Conservation (phyloP, 2,329 filamentous ascomycete genomes). For the Colletotrichum liaoningense region DNA sequence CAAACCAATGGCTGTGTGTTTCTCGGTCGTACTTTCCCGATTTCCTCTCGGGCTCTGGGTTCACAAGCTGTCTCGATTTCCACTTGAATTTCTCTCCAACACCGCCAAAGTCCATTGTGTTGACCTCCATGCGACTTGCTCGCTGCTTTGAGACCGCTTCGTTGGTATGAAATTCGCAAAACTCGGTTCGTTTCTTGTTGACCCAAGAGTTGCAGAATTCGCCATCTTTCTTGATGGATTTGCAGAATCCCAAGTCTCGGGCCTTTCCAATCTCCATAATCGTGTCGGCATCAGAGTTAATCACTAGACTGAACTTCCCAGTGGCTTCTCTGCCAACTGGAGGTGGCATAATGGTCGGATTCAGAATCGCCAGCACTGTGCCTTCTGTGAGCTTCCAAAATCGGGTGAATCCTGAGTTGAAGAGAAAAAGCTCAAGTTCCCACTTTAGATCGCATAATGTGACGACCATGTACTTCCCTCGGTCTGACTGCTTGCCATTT, state of each 20-base stretch:
- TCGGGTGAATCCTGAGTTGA: slow-evolving; percentile 87
- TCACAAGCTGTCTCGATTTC: slow-evolving; percentile 38
- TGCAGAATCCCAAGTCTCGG: slow-evolving; percentile 90
- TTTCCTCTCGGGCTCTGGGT: slow-evolving; percentile 47
- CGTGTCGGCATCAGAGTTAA: slow-evolving; percentile 88
- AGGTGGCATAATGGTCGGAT: slow-evolving; percentile 91
- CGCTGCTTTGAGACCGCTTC: slow-evolving; percentile 77
- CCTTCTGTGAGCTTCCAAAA: slow-evolving; percentile 96
- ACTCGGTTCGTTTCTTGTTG: slow-evolving; percentile 87
- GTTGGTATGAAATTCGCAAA: slow-evolving; percentile 94
- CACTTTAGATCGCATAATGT: slow-evolving; percentile 89
- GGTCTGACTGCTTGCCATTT: slow-evolving; percentile 63
- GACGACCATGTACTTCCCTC: slow-evolving; percentile 92
- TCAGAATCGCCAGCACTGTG: slow-evolving; percentile 92
- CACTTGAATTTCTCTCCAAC: slow-evolving; percentile 37
- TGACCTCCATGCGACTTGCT: slow-evolving; percentile 81
- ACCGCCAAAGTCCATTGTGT: slow-evolving; percentile 67
- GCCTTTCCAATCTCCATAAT: slow-evolving; percentile 89
- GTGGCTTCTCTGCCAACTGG: slow-evolving; percentile 80
- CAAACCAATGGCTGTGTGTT: slow-evolving; percentile 68
- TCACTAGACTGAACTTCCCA: slow-evolving; percentile 85
- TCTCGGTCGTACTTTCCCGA: slow-evolving; percentile 66
- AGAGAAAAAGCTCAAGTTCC: slow-evolving; percentile 92
- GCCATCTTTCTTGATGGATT: slow-evolving; percentile 86
- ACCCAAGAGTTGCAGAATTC: slow-evolving; percentile 85